A percentile compares a stretch with the other conserved stretches of the same genome.
Conservation (phyloP, 768 basidiomycete genomes). For the Dioszegia crocea region DNA sequence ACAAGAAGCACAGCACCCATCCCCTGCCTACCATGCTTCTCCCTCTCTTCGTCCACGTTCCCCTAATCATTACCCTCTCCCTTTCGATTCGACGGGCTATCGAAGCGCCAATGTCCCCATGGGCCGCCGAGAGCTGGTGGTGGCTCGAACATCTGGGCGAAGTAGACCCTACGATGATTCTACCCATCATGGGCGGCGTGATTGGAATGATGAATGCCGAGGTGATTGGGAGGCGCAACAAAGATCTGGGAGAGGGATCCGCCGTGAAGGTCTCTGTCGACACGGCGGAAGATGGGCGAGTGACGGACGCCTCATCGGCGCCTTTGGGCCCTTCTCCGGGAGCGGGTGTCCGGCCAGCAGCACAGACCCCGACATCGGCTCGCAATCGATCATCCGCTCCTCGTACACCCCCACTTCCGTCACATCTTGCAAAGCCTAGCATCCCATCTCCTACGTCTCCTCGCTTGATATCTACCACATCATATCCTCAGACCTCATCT, state of each 20-base stretch:
- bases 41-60: constrained; percentile 49
- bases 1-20: constrained; percentile 41
- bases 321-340: too few relatives aligned
- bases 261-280: neutral
- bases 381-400: neutral
- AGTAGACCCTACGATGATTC: constrained; percentile 38
- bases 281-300: too few relatives aligned
- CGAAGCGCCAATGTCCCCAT: constrained; percentile 26
- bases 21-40: constrained; percentile 42
- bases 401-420: neutral
- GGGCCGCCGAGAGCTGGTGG: constrained; percentile 27
- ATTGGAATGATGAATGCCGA: constrained; percentile 49
- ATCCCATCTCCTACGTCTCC: neutral
- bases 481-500: neutral
- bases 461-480: neutral
- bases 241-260: neutral
- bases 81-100: constrained; percentile 47
- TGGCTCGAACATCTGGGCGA: constrained; percentile 46
- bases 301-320: too few relatives aligned
- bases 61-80: constrained; percentile 47
- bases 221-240: constrained; percentile 15
- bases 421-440: neutral
- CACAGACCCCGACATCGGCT: too few relatives aligned
- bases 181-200: constrained; percentile 47
- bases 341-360: too few relatives aligned